Evolutionary conservation across 805 yeast species (phyloP).

Genomic region (Metschnikowia bowlesiae): DNA sequence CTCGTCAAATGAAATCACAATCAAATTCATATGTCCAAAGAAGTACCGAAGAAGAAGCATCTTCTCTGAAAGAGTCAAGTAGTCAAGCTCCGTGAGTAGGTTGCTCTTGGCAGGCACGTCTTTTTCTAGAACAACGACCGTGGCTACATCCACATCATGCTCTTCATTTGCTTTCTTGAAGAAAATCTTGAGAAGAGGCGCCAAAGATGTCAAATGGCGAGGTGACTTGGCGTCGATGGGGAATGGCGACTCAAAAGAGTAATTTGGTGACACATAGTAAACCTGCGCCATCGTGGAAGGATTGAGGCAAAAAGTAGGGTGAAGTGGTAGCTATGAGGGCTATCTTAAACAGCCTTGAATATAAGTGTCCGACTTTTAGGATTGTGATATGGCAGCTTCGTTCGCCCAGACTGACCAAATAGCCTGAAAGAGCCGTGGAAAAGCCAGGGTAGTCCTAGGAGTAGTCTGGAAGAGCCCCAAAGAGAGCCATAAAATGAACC

Average conservation of each 20-base stretch:
- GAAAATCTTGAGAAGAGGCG: slow-evolving; percentile 15
- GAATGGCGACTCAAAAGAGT: slow-evolving; percentile 10
- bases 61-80: slow-evolving; percentile 25
- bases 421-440: too few species aligned
- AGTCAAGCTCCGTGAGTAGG: slow-evolving; percentile 19
- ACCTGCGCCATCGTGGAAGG: slow-evolving; percentile 19
- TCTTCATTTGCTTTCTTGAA: slow-evolving; percentile 33
- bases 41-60: slow-evolving; percentile 30
- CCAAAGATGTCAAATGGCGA: slow-evolving; percentile 13
- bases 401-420: too few species aligned
- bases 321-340: too few species aligned
- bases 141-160: slow-evolving; percentile 29
- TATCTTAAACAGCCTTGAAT: too few species aligned
- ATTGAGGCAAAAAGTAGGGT: too few species aligned
- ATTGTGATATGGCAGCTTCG: too few species aligned
- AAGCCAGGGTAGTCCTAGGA: too few species aligned
- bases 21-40: slow-evolving; percentile 35
- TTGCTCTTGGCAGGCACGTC: slow-evolving; percentile 1
- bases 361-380: too few species aligned
- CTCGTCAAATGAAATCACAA: slow-evolving; percentile 18
- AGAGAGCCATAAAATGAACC: too few species aligned
- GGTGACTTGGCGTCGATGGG: slow-evolving; percentile 18
- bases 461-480: too few species aligned
- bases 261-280: slow-evolving; percentile 11
- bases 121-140: slow-evolving; percentile 25